Evolutionary conservation across 1,139 yeast species (phyloP), one percentile per base, ranked within the genome.

Genomic region (Kluyveromyces sp.): DNA sequence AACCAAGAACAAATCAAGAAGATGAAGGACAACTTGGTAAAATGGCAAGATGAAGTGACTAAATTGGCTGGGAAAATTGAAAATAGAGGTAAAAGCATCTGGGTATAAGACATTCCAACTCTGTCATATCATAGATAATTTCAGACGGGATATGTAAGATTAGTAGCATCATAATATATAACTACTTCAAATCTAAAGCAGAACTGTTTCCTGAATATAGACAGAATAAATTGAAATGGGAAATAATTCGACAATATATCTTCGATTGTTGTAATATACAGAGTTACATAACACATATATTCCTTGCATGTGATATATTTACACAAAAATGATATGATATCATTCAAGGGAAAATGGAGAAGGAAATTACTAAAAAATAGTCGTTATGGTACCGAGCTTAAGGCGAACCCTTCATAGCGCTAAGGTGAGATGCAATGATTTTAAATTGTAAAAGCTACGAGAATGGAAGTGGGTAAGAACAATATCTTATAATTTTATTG

Each of bases 21-120:
- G 48, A 88, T 92, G 83, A 79, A 79, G 56, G 74, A 75, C 50
- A 84, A 87, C 59, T 75, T 92, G 61, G 74, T 74, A 34, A 75
- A 73, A 46, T 92, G 98, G 98, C 83, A 85, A 58, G 66, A 66
- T 47, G 82, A 81, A 57, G 96, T 90, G 36, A 75, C 76, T 42
- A 71, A 73, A 41, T 74, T 92, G 56, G 83, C 85, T 43, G 63
- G 66, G 32, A 78, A 75, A 71, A 78, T 81, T 71, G 78, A 74
- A 48, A 65, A 63, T 8, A 70, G 75, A 39, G 89, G 89, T 44
- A 69, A 72, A 52, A 79, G 78, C 46, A 72, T 83, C 43, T 81
- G 87, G 86, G 74, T 72, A 7, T 72, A 61, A 30, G 8, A 21
- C 15, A 4, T 37, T 7, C 6, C 5, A 6, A 35, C 8, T 6